phyloP scores from a whole-genome alignment of 352 stramenopile genomes.

The Phytophthora ramorum region DNA sequence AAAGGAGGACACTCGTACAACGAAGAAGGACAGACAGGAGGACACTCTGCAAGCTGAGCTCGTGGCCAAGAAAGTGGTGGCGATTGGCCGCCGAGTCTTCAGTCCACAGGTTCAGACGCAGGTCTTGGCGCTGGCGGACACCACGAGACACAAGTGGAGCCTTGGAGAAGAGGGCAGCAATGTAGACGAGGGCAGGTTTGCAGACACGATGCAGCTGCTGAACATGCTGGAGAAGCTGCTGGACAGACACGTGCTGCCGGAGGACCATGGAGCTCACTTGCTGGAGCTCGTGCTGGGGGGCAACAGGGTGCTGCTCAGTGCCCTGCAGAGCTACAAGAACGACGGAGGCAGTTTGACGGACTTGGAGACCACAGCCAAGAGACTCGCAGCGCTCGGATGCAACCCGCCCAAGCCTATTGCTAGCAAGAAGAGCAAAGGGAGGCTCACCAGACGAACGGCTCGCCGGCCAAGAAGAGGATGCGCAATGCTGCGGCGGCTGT shows the following conservation, averaged over 20 bases:
- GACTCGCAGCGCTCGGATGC: constrained; percentile 47
- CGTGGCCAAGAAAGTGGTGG: constrained; percentile 60
- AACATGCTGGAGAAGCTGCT: constrained; percentile 57
- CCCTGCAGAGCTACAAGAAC: constrained; percentile 58
- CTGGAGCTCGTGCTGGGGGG: constrained; percentile 57
- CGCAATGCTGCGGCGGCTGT: constrained; percentile 7
- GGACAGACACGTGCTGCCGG: constrained; percentile 63
- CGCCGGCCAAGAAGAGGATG: constrained; percentile 9
- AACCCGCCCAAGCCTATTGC: constrained; percentile 13
- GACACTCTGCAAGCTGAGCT: constrained; percentile 45
- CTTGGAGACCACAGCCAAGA: constrained; percentile 60
- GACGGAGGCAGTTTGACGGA: constrained; percentile 48
- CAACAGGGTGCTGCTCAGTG: constrained; percentile 61
- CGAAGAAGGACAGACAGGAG: constrained; percentile 12
- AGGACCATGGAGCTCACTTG: constrained; percentile 58
- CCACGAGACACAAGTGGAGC: constrained; percentile 28
- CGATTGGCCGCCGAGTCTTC: constrained; percentile 61
- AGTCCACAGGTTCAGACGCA: constrained; percentile 63
- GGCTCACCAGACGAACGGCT: constrained; percentile 3
- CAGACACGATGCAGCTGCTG: constrained; percentile 60
- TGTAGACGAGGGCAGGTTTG: constrained; percentile 8
- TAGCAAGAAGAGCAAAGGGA: constrained; percentile 24
- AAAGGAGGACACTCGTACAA: neutral
- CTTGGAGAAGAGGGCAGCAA: neutral
- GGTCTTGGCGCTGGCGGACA: constrained; percentile 44